These are phyloP conservation scores for Sclerotiophoma versabilis DNA, from an alignment of 2,329 filamentous ascomycete species.

Conservation along the genomic window DNA sequence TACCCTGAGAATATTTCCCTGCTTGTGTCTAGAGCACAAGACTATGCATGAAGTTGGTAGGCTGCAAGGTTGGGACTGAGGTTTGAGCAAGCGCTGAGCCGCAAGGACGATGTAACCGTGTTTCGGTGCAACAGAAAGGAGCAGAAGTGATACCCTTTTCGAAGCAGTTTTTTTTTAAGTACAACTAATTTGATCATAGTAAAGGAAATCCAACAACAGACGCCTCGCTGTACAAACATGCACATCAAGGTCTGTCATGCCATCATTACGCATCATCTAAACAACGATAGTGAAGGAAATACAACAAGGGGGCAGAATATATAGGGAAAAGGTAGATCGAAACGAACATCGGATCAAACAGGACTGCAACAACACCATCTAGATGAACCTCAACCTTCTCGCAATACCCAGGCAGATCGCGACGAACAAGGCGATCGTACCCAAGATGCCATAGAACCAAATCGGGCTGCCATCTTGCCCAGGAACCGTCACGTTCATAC, in stretches of 20 bases:
- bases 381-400: conserved; percentile 54
- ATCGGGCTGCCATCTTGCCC: conserved; percentile 59
- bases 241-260: conserved; percentile 4
- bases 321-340: not conserved
- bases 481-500: conserved; percentile 84
- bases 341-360: not conserved
- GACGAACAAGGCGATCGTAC: conserved; percentile 59
- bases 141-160: too few relatives aligned
- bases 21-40: too few relatives aligned
- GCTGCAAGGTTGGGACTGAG: too few relatives aligned
- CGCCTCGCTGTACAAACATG: conserved; percentile 13
- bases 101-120: too few relatives aligned
- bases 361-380: conserved; percentile 5
- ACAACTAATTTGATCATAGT: too few relatives aligned
- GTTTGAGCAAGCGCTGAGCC: too few relatives aligned
- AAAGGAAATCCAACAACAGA: not conserved
- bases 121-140: too few relatives aligned
- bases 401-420: conserved; percentile 50
- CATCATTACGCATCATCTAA: conserved; percentile 2
- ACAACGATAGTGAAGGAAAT: not conserved
- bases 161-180: too few relatives aligned
- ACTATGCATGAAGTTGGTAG: too few relatives aligned
- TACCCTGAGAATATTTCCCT: too few relatives aligned
- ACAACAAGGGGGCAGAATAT: not conserved
- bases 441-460: conserved; percentile 69